These are phyloP conservation scores for Isabelozyma gotoi DNA, from an alignment of 805 yeast species.

Conservation along the genomic window DNA sequence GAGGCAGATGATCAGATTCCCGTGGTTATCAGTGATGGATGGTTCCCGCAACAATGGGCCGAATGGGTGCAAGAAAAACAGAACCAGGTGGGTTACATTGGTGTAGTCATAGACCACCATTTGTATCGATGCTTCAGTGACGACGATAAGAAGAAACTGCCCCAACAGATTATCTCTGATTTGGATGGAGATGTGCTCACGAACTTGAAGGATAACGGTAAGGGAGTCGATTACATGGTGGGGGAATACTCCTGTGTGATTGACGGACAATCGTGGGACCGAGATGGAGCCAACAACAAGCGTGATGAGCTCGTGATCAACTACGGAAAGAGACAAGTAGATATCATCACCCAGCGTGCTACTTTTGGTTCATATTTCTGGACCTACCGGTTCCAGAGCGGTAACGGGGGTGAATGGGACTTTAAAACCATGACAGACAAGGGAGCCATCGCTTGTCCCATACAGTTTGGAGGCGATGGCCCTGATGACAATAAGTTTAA, in stretches of 20 bases:
- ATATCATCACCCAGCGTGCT: conserved; percentile 52
- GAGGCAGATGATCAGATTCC: conserved; percentile 58
- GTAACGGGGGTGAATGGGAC: conserved; percentile 98
- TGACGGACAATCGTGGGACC: conserved; percentile 74
- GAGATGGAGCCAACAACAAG: conserved; percentile 34
- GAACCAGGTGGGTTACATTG: conserved; percentile 38
- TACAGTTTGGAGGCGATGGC: conserved; percentile 19
- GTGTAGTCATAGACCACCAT: conserved; percentile 81
- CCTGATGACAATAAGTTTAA: conserved; percentile 46
- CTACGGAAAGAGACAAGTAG: conserved; percentile 60
- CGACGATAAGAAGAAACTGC: conserved; percentile 62
- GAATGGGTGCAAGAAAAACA: conserved; percentile 56
- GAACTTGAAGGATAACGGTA: conserved; percentile 42
- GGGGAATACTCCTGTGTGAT: conserved; percentile 93
- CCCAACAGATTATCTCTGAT: conserved; percentile 61
- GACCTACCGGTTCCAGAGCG: conserved; percentile 84
- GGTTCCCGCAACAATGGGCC: conserved; percentile 85
- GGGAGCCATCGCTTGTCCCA: conserved; percentile 44
- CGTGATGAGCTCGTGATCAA: conserved; percentile 57
- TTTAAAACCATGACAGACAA: conserved; percentile 70
- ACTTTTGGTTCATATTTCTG: conserved; percentile 80
- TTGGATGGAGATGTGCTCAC: conserved; percentile 51
- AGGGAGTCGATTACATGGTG: conserved; percentile 66
- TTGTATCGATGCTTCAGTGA: conserved; percentile 84
- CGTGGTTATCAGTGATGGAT: conserved; percentile 84